phyloP scores from a whole-genome alignment of 306 rosid genomes.

The Cucumis hystrix region DNA sequence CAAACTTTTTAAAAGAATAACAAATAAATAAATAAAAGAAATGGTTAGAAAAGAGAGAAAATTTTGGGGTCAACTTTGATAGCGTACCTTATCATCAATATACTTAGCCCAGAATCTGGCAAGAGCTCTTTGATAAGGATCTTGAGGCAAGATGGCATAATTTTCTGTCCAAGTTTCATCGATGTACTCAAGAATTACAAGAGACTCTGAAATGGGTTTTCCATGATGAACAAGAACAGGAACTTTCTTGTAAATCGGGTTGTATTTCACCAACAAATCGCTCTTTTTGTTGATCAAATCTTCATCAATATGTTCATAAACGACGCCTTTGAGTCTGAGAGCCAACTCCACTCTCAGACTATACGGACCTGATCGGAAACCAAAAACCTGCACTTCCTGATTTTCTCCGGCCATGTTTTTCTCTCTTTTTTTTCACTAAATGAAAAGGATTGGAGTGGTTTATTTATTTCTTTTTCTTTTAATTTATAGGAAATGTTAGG shows the following conservation, averaged over 20 bases:
- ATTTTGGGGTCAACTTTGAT: no score
- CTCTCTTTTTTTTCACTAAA: no score
- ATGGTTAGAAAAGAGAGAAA: no score
- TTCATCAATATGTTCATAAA: constrained; percentile 23
- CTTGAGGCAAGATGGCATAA: constrained; percentile 26
- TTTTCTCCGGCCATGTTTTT: neutral
- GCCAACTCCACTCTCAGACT: constrained; percentile 32
- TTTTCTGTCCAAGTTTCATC: neutral
- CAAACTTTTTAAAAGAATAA: no score
- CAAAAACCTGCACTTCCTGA: neutral
- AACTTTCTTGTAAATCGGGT: constrained; percentile 43
- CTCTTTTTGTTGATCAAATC: constrained; percentile 23
- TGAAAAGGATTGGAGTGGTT: no score
- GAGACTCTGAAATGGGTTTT: constrained; percentile 38
- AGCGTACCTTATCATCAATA: neutral
- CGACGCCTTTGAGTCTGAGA: constrained; percentile 43
- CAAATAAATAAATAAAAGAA: no score
- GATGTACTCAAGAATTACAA: constrained; percentile 10
- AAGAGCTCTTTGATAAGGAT: constrained; percentile 28
- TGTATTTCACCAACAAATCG: constrained; percentile 27
- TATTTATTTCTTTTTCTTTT: no score
- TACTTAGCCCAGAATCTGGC: constrained; percentile 47
- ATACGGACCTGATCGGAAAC: constrained; percentile 16
- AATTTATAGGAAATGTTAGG: no score
- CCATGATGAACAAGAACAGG: constrained; percentile 37